Evolutionary conservation across 2,329 filamentous ascomycete species (phyloP).

Genomic region (Decorospora gaudefroyi): DNA sequence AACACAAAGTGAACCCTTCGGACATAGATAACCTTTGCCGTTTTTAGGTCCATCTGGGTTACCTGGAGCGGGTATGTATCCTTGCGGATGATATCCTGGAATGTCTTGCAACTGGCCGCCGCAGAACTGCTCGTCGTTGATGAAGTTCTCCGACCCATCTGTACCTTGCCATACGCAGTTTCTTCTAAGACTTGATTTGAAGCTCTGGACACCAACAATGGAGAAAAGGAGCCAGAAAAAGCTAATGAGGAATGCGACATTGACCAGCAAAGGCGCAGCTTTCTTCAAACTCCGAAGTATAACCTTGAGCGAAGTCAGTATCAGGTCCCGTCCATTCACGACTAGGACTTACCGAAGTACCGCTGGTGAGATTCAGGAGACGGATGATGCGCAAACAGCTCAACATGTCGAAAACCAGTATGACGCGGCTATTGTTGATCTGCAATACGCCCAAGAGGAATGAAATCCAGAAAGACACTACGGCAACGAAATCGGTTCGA

Average conservation of each 20-base stretch:
- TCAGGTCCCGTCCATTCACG: background rate
- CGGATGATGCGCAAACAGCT: constrained; percentile 92
- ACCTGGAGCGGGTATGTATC: constrained; percentile 67
- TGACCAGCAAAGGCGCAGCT: constrained; percentile 85
- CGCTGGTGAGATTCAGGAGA: constrained; percentile 87
- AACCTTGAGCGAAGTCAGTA: constrained; percentile 59
- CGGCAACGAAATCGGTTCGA: constrained; percentile 88
- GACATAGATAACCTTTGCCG: constrained; percentile 85
- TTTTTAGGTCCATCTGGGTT: constrained; percentile 48
- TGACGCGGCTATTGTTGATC: constrained; percentile 68
- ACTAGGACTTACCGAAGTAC: constrained; percentile 73
- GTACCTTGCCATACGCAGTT: constrained; percentile 59
- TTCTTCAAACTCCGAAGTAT: constrained; percentile 95
- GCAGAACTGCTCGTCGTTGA: constrained; percentile 71
- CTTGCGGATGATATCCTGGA: constrained; percentile 49
- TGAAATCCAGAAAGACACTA: constrained; percentile 93
- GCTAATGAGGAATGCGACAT: constrained; percentile 89
- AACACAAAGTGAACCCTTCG: constrained; percentile 79
- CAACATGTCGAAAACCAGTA: constrained; percentile 95
- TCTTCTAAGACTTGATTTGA: constrained; percentile 61
- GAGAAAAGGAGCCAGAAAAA: constrained; percentile 99
- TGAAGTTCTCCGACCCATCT: constrained; percentile 58
- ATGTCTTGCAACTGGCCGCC: constrained; percentile 74
- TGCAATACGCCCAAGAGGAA: constrained; percentile 73
- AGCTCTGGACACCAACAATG: constrained; percentile 95